Evolutionary conservation across 2,329 filamentous ascomycete species (phyloP), one percentile per base, ranked within the genome.

Genomic region (Lachnellula subtilissima): DNA sequence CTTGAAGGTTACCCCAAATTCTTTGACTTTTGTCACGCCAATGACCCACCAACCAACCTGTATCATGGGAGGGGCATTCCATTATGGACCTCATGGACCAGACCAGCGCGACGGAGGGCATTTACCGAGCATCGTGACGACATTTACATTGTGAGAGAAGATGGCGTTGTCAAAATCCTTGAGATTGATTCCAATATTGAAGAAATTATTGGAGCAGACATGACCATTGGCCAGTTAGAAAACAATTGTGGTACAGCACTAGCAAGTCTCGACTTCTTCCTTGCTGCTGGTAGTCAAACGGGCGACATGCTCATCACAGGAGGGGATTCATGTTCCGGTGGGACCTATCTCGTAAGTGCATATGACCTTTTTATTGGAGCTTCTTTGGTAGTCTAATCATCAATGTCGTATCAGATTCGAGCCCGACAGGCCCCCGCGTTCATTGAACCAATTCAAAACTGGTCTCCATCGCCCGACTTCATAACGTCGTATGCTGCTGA

Each of bases 71-170:
- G 58, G 36, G 72, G 66, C 37, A 67, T 59, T 40, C 87, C 88
- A 0, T 71, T 89, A 3, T 97, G 91, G 89, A 88, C 87, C 3
- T 84, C 88, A 23, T 99, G 93, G 92, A 84, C 90, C 28, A 83
- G 89, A 57, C 88, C 91, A 2, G 80, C 84, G 57, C 85, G 93
- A 7, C 80, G 50, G 6, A 54, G 84, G 23, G 79, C 79, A 57
- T 87, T 86, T 62, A 81, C 81, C 52, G 75, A 80, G 53, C 78
- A 76, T 17, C 84, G 85, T 37, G 94, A 97, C 67, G 84, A 87
- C 57, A 84, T 97, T 49, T 96, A 94, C 67, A 75, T 99, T 15
- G 89, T 88, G 11, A 84, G 92, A 53, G 93, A 97, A 72, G 93
- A 97, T 68, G 94, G 94, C 3, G 76, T 86, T 49, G 79, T 97